Evolutionary conservation across 148 eudicot genomes (phyloP), one percentile per base, ranked within the genome.

Genomic region (Camellia granthamiana): DNA sequence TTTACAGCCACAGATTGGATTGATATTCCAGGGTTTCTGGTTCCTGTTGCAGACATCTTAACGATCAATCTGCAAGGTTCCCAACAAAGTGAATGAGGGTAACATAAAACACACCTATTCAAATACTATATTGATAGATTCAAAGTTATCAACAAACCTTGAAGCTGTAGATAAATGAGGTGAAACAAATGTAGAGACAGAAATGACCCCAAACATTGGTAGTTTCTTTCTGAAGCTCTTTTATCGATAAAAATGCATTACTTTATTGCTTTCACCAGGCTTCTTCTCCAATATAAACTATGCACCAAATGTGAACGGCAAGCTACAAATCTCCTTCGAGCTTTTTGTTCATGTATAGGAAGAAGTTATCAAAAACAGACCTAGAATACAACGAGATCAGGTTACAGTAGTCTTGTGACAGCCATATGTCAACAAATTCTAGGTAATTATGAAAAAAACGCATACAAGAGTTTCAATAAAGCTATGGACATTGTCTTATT

Each of bases 1-100:
- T 85, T 85, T 38, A 85, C 59, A 68, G 52, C 59, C 16, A 81
- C 9, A n/a, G 85, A 74, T 13, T 85, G 86, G 16, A 69, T n/a
- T 75, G 87, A 74, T 58, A 60, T n/a, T 69, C 60, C 81, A 51
- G 64, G 51, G n/a, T 44, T 85, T 46, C 10, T 65, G n/a, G 73
- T 79, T 77, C 82, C 77, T 2, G 78, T 71, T 14, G 84, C 79
- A 41, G 87, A 74, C 90, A 88, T 88, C 55, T 65, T 82, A 56
- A 78, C 76, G 42, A 71, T 62, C 61, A 77, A 82, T 78, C 90
- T 88, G 83, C 74, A 78, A 74, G 54, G 49, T 59, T 43, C 10
- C 23, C 62, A 30, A 23, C 8, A 47, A 46, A 18, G 72, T 52
- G 11, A 41, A 51, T 23, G 13, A 47, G 43, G 66, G 51, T 46